A percentile compares a stretch with the other conserved stretches of the same genome.
Evolutionary conservation across 345 rosid genomes (phyloP).

Genomic region (Sonneratia alba): DNA sequence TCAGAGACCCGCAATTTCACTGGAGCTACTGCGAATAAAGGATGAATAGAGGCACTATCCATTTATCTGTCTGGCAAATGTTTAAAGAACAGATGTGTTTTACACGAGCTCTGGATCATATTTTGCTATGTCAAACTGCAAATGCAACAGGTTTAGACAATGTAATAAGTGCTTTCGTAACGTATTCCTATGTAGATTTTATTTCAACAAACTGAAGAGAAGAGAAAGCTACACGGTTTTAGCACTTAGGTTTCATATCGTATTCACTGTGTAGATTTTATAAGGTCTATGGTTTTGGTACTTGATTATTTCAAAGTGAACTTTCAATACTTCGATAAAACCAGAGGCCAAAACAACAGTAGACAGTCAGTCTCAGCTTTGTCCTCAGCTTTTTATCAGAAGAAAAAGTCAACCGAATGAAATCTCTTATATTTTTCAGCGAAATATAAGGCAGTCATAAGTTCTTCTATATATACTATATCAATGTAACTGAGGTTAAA

Average conservation of each 20-base stretch:
- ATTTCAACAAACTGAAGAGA: background rate
- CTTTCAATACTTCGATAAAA: background rate
- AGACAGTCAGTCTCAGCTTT: background rate
- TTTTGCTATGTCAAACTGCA: background rate
- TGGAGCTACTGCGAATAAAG: background rate
- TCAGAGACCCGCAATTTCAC: background rate
- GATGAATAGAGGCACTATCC: background rate
- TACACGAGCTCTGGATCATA: background rate
- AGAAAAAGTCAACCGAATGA: no score
- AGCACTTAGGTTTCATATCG: background rate
- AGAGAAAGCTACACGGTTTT: background rate
- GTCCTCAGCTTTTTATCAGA: background rate
- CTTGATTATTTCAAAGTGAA: background rate
- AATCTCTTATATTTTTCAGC: background rate
- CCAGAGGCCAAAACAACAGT: background rate
- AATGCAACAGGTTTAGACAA: background rate
- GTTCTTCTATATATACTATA: background rate
- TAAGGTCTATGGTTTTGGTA: background rate
- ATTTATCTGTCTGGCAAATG: background rate
- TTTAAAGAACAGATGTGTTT: background rate
- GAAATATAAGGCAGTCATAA: background rate
- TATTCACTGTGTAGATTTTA: no score
- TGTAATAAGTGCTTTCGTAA: background rate
- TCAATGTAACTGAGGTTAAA: background rate
- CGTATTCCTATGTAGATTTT: background rate